phyloP scores from a whole-genome alignment of 768 basidiomycete genomes.

The Leccinum truebloodii region DNA sequence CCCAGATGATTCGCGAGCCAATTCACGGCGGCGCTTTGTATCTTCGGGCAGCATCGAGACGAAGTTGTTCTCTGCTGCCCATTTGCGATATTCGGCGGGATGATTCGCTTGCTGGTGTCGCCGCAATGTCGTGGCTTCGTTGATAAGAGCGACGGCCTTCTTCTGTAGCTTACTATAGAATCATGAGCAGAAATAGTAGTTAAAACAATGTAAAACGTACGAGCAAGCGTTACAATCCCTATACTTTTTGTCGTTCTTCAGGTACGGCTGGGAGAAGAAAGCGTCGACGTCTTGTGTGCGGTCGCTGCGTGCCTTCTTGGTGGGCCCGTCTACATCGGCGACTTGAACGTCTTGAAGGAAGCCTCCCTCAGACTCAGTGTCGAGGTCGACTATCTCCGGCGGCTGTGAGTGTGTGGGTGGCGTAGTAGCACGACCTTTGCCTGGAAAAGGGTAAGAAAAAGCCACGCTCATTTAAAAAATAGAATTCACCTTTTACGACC shows the following conservation, averaged over 20 bases:
- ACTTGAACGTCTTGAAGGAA: not conserved
- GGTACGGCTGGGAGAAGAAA: not conserved
- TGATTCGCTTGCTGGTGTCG: not conserved
- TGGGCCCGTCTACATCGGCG: not conserved
- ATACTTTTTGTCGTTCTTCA: not conserved
- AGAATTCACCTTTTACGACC: not conserved
- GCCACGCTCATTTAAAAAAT: not conserved
- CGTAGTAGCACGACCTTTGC: not conserved
- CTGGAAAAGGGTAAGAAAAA: no score
- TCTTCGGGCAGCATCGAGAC: not conserved
- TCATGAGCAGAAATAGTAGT: not conserved
- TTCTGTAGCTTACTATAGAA: not conserved
- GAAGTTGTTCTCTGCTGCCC: not conserved
- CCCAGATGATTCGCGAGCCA: no score
- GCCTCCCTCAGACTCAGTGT: not conserved
- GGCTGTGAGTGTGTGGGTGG: not conserved
- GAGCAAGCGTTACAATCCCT: not conserved
- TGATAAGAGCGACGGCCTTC: not conserved
- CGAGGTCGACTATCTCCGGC: no score
- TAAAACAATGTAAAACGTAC: not conserved
- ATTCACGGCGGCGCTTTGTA: no score
- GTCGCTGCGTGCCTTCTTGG: not conserved
- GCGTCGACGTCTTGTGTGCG: not conserved
- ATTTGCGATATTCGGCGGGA: not conserved
- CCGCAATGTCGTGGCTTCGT: not conserved